Base-by-base conservation (phyloP, 1,284 basidiomycete genomes). In the Boletellus sp. region DNA sequence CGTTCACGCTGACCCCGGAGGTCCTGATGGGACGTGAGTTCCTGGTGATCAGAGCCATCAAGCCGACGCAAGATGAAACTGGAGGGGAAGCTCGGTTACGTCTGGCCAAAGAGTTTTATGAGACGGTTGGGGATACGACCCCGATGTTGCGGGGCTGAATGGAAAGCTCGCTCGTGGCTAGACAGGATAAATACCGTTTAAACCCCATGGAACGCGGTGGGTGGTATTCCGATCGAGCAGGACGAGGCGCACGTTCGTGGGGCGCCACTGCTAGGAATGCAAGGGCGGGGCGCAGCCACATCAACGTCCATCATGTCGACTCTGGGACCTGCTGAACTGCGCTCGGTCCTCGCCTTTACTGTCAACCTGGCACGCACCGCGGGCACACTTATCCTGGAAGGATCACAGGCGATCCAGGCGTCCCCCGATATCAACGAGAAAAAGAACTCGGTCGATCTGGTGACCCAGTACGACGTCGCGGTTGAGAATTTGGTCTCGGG, bases 381-480 rank as follows among this genome's bases (percentile, higher is more conserved):
- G 2, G 88, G 87, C n/a, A 75, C 74, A 8, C 69, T 90, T 50
- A 89, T 91, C 51, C 72, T 88, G 5, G 79, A 88, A 66, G 88
- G 89, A 56, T 87, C 89, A 12, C 76, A 80, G 44, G 85, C 82
- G 26, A 90, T 91, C 61, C 81, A 81, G 53, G 71, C 72, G 1
- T 70, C 75, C 3, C 71, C 79, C 8, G 77, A 78, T 60, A 76
- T 91, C 48, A 82, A 83, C 59, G 86, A 91, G 76, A 96, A 95
- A 80, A 88, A 89, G 70, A 95, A 95, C 67, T 85, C 90, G 10
- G 91, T 93, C 16, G 93, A 95, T 71, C 78, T 97, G 36, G 96
- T 98, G n/a, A 98, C 96, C 0, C 91, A 97, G 72, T 97, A 93
- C 63, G 95, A 99, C 71, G 90, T 97, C 55, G 85, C 80, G 36